Evolutionary conservation across 2,329 filamentous ascomycete genomes (phyloP).

Genomic region (Ophiostoma himal-ulmi): DNA sequence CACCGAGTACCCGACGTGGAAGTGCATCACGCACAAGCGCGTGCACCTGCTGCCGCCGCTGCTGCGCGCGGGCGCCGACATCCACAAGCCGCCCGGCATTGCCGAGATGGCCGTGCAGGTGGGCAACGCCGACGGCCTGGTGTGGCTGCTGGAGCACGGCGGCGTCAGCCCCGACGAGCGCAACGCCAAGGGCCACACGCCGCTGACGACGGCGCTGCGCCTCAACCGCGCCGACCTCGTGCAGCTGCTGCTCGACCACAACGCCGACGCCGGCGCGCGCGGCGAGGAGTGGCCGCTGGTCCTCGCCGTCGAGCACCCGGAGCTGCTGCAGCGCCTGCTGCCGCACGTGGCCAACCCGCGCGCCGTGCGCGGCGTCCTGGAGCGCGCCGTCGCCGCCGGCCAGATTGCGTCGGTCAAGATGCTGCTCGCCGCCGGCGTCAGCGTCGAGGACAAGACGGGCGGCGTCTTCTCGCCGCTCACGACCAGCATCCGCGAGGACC

Average conservation of each 20-base stretch:
- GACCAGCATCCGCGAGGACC: conserved; percentile 34
- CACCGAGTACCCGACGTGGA: conserved; percentile 34
- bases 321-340: conserved; percentile 48
- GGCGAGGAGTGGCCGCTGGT: conserved; percentile 55
- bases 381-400: conserved; percentile 43
- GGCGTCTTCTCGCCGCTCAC: conserved; percentile 56
- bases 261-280: conserved; percentile 32
- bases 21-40: conserved; percentile 29
- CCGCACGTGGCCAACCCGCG: conserved; percentile 50
- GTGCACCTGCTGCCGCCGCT: conserved; percentile 34
- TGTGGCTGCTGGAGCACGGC: conserved; percentile 32
- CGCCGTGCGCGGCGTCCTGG: conserved; percentile 30
- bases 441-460: conserved; percentile 65
- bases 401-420: conserved; percentile 62
- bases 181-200: conserved; percentile 32
- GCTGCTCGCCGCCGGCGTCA: conserved; percentile 58
- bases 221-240: conserved; percentile 47
- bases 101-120: conserved; percentile 34
- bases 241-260: conserved; percentile 33
- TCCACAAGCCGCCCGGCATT: conserved; percentile 31
- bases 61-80: conserved; percentile 34
- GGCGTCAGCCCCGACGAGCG: conserved; percentile 34
- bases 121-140: conserved; percentile 36
- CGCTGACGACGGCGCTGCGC: conserved; percentile 31
- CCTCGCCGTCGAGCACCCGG: conserved; percentile 59